Evolutionary conservation across 179 eudicot genomes (phyloP).

Genomic region (Sideroxylon spinosum): DNA sequence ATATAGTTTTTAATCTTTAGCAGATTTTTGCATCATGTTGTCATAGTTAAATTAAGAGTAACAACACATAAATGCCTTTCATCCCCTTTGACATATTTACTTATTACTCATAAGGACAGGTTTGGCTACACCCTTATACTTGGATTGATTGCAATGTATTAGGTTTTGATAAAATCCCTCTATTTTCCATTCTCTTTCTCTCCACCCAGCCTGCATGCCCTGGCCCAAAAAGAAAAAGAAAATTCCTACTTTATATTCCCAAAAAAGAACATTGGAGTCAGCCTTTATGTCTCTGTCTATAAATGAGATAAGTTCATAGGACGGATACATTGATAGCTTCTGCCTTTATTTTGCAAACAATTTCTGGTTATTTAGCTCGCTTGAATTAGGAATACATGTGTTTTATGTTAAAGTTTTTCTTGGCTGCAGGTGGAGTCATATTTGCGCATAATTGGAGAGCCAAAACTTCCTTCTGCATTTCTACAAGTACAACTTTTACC

Average conservation of each 20-base stretch:
- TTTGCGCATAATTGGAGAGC: slow-evolving; percentile 76
- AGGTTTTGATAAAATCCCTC: background rate
- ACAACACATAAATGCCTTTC: too few relatives aligned
- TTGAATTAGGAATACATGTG: background rate
- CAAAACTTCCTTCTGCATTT: slow-evolving; percentile 89
- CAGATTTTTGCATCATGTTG: too few relatives aligned
- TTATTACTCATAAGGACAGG: background rate
- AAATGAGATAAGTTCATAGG: background rate
- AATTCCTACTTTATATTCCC: background rate
- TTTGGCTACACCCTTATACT: too few relatives aligned
- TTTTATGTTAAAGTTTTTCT: slow-evolving; percentile 10
- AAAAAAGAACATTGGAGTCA: background rate
- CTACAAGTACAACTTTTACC: slow-evolving; percentile 60
- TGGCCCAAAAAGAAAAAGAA: background rate
- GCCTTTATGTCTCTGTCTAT: background rate
- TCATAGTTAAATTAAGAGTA: too few relatives aligned
- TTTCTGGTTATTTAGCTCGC: background rate
- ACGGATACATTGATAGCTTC: background rate
- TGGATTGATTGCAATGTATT: background rate
- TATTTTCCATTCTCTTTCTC: background rate
- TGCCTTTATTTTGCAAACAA: background rate
- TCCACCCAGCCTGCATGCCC: background rate
- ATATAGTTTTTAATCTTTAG: too few relatives aligned
- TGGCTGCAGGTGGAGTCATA: slow-evolving; percentile 82
- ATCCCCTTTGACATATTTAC: too few relatives aligned